Base-by-base conservation (phyloP, 768 basidiomycete genomes). In the Panaeolus papilionaceus region DNA sequence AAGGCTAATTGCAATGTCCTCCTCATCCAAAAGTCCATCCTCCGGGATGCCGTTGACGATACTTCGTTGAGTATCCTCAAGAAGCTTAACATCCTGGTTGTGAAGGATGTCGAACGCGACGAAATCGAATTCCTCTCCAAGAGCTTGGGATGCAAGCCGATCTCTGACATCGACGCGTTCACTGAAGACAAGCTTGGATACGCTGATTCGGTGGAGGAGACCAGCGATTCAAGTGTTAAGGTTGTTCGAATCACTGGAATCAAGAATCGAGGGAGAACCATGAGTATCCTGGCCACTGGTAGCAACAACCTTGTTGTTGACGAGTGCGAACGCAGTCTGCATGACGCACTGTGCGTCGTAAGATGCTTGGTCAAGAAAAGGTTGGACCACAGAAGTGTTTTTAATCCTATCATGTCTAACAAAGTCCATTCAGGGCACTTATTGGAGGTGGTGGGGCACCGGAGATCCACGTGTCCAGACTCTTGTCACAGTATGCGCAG, bases 1-100 rank as follows among this genome's bases (percentile, higher is more conserved):
- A 98, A 98, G 81, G 91, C 96, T n/a, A 96, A 96, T 72, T 99
- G 98, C 86, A 99, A 99, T 74, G 98, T 98, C 63, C 90, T 99
- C 62, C 88, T 99, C 58, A 98, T 99, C 75, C 98, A 99, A 85
- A 99, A 99, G 79, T 99, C 98, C 51, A 99, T 99, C 76, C 88
- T 99, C 49, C 94, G 98, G 64, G 98, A 99, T 75, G 98, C 97
- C n/a, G 96, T 99, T 66, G 98, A 97, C 77, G 98, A 98, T 68
- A 92, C 95, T 23, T 95, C 98, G 7, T 91, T 99, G 69, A 96
- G 94, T 77, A 99, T 98, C 88, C 89, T 99, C 71, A 95, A 98
- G 76, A 93, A 95, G 69, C 89, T 99, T 68, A 96, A 95, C 76
- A 99, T 99, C 75, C 86, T 98, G 49, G 96, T 92, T 67, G 90